These are phyloP conservation scores for Picocystis salinarum DNA, from an alignment of 139 green algal species.

Conservation along the genomic window DNA sequence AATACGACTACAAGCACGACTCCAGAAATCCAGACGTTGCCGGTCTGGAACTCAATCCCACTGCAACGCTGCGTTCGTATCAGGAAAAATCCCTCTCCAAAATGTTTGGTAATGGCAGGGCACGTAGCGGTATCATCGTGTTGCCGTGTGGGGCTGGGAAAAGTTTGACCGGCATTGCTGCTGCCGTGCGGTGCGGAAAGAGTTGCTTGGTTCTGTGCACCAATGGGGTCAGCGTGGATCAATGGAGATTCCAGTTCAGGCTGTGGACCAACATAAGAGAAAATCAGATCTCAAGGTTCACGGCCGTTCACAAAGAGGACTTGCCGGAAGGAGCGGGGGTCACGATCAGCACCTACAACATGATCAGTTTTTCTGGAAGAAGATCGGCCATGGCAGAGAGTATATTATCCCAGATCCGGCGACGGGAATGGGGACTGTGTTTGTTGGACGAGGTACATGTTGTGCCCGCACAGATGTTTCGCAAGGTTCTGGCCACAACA, in stretches of 20 bases:
- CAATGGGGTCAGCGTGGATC: conserved; percentile 75
- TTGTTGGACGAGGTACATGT: conserved; percentile 97
- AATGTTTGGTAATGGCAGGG: conserved; percentile 96
- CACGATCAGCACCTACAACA: conserved; percentile 88
- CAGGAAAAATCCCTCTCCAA: conserved; percentile 90
- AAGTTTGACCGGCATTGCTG: conserved; percentile 65
- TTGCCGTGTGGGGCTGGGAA: conserved; percentile 95
- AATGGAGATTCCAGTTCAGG: conserved; percentile 93
- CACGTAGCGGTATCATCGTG: conserved; percentile 83
- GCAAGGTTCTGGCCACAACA: conserved; percentile 74
- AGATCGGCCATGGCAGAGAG: conserved; percentile 38
- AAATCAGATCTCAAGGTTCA: conserved; percentile 35
- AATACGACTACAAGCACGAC: conserved; percentile 95
- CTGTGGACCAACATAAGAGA: conserved; percentile 81
- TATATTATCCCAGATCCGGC: conserved; percentile 34
- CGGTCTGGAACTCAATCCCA: conserved; percentile 70
- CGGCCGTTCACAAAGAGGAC: conserved; percentile 1
- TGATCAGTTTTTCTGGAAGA: conserved; percentile 74
- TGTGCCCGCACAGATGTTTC: conserved; percentile 89
- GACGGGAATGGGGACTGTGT: conserved; percentile 86
- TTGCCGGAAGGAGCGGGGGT: conserved; percentile 21
- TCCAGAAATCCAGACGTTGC: conserved; percentile 26
- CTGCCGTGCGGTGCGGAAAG: conserved; percentile 69
- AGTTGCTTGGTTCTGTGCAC: conserved; percentile 68
- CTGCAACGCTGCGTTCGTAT: conserved; percentile 65